phyloP scores from a whole-genome alignment of 2,329 filamentous ascomycete genomes.

The Phoma sp. region DNA sequence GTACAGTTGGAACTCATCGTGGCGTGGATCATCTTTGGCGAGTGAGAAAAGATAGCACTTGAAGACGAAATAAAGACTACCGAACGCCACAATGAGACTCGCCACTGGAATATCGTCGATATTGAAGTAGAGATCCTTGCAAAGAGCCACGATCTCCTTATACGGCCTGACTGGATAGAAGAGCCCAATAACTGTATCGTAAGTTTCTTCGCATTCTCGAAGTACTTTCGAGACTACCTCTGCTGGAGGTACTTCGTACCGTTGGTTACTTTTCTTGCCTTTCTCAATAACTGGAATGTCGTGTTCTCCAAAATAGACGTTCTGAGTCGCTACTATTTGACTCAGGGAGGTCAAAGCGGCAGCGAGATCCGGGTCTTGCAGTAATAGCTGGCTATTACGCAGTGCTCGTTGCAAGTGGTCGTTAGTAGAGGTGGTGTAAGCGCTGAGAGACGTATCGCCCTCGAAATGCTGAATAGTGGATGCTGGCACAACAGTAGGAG shows the following conservation, averaged over 20 bases:
- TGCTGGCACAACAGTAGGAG: constrained; percentile 26
- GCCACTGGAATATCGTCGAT: constrained; percentile 41
- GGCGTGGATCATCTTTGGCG: constrained; percentile 19
- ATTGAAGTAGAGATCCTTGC: constrained; percentile 45
- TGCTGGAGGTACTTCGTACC: constrained; percentile 11
- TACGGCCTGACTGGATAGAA: constrained; percentile 18
- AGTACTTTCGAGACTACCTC: constrained; percentile 15
- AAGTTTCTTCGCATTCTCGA: constrained; percentile 13
- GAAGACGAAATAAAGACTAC: constrained; percentile 48
- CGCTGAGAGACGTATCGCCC: constrained; percentile 14
- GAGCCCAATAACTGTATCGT: constrained; percentile 8
- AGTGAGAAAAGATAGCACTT: constrained; percentile 38
- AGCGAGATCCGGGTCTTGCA: constrained; percentile 16
- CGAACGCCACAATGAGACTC: constrained; percentile 48
- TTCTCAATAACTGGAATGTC: not conserved
- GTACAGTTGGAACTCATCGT: constrained; percentile 24
- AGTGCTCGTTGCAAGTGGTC: constrained; percentile 13
- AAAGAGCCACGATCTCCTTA: constrained; percentile 7
- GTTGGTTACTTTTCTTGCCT: not conserved
- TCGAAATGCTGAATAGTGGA: constrained; percentile 37
- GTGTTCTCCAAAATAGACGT: constrained; percentile 8
- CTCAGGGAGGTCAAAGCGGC: constrained; percentile 17
- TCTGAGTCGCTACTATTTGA: constrained; percentile 14
- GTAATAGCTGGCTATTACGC: constrained; percentile 10
- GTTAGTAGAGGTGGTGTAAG: constrained; percentile 14